Percentiles rank a stretch among this genome's conserved stretches.
phyloP scores from a whole-genome alignment of 108 stramenopile species.

The Discostella pseudostelligera region DNA sequence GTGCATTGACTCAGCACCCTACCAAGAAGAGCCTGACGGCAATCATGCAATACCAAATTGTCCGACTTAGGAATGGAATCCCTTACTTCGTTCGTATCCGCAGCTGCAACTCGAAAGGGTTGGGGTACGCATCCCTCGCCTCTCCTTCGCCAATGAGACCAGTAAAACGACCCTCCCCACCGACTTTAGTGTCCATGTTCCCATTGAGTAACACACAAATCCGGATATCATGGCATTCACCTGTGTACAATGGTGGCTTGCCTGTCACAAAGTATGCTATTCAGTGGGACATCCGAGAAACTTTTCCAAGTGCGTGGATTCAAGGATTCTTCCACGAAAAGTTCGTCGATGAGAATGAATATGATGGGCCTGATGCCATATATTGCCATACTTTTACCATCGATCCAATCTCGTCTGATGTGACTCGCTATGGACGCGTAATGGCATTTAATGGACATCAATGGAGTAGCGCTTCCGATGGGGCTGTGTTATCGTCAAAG shows the following conservation, averaged over 20 bases:
- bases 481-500: conserved; percentile 1
- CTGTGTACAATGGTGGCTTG: conserved; percentile 62
- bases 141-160: conserved; percentile 52
- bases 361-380: neutral
- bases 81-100: conserved; percentile 55
- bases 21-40: neutral
- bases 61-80: conserved; percentile 48
- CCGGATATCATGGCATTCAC: conserved; percentile 65
- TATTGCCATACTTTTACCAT: conserved; percentile 72
- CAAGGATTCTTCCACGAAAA: conserved; percentile 27
- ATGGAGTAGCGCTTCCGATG: conserved; percentile 43
- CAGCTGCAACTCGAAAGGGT: conserved; percentile 62
- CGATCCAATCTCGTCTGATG: conserved; percentile 34
- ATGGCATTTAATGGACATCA: conserved; percentile 69
- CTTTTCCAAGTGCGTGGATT: conserved; percentile 42
- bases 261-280: conserved; percentile 60
- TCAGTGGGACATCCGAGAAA: conserved; percentile 65
- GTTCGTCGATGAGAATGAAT: conserved; percentile 13
- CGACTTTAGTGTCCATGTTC: conserved; percentile 48
- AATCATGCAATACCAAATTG: conserved; percentile 32
- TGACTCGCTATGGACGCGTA: conserved; percentile 67
- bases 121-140: conserved; percentile 39
- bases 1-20: conserved; percentile 16
- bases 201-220: conserved; percentile 62
- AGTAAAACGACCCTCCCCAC: conserved; percentile 50